phyloP scores from a whole-genome alignment of 176 grass and related monocot species.

The Musa troglodytarum region DNA sequence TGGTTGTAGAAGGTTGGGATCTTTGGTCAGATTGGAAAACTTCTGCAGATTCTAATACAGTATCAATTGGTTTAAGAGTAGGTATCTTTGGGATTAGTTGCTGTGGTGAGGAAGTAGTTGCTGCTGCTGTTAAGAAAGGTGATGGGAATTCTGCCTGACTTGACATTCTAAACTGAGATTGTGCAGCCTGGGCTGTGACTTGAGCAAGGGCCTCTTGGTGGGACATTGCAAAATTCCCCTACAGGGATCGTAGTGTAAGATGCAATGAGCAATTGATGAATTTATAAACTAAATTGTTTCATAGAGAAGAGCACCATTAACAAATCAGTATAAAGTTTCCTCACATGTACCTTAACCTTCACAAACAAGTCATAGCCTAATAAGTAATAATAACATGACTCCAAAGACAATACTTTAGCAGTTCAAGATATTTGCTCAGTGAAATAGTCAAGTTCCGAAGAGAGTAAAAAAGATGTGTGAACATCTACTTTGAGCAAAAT shows the following conservation, averaged over 20 bases:
- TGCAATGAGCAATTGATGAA: background rate
- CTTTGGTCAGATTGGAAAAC: conserved; percentile 26
- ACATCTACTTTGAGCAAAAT: no score
- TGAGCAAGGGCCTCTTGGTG: conserved; percentile 84
- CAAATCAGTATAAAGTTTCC: no score
- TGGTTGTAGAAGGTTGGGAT: conserved; percentile 25
- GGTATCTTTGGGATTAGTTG: conserved; percentile 25
- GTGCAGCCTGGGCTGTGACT: conserved; percentile 73
- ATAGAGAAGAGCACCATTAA: background rate
- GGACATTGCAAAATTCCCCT: conserved; percentile 80
- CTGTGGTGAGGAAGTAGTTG: conserved; percentile 22
- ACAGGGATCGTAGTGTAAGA: background rate
- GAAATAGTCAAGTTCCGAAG: no score
- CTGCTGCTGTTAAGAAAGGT: conserved; percentile 25
- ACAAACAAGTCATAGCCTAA: no score
- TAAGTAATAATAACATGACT: no score
- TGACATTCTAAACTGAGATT: conserved; percentile 46
- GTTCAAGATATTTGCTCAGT: no score
- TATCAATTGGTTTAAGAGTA: conserved; percentile 25
- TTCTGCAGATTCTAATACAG: conserved; percentile 35
- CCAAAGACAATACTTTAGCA: no score
- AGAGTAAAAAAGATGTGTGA: no score
- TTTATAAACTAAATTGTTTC: background rate
- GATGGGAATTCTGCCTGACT: conserved; percentile 38
- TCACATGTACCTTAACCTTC: no score